Evolutionary conservation across 805 yeast genomes (phyloP).

Genomic region (Pichia californica): DNA sequence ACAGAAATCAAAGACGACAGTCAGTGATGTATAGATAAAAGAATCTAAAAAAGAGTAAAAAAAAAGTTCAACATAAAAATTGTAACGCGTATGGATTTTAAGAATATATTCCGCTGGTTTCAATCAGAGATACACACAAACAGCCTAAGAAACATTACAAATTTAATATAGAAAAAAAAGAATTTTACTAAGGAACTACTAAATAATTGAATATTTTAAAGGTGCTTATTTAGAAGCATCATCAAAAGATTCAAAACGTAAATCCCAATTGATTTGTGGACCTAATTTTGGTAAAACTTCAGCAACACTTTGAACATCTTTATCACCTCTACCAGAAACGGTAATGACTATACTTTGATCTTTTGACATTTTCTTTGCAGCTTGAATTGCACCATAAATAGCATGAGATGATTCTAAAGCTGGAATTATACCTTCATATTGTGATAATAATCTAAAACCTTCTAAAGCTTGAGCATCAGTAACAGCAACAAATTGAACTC

Average conservation of each 20-base stretch:
- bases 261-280: slow-evolving; percentile 90
- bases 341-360: slow-evolving; percentile 83
- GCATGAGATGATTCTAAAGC: slow-evolving; percentile 98
- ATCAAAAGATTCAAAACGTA: slow-evolving; percentile 60
- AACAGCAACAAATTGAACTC: slow-evolving; percentile 87
- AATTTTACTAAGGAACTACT: no score
- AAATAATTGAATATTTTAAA: no score
- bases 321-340: slow-evolving; percentile 98
- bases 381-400: slow-evolving; percentile 79
- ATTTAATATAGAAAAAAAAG: no score
- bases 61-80: no score
- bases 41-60: no score
- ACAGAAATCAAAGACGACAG: no score
- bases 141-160: no score
- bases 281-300: slow-evolving; percentile 88
- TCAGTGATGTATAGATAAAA: no score
- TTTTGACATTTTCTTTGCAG: slow-evolving; percentile 75
- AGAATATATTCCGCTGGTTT: no score
- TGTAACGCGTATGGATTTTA: no score
- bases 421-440: slow-evolving; percentile 96
- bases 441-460: slow-evolving; percentile 84
- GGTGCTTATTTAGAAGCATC: slow-evolving; percentile 25
- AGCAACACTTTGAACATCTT: slow-evolving; percentile 97
- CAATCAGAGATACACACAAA: no score
- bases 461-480: slow-evolving; percentile 91